Conservation (phyloP, 306 rosid species). For the Phaseolus lunatus region DNA sequence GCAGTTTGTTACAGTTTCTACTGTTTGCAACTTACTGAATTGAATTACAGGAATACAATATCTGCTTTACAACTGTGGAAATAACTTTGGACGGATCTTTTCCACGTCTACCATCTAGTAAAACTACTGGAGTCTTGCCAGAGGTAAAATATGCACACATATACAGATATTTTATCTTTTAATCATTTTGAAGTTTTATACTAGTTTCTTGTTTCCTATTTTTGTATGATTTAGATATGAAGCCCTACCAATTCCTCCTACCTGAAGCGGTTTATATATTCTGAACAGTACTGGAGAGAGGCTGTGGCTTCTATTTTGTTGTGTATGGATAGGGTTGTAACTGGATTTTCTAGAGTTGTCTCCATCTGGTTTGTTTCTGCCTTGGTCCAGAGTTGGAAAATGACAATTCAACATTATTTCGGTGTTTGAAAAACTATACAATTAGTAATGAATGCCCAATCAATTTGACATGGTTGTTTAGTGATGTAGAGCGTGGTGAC, state of each 20-base stretch:
- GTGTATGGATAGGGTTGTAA: background rate
- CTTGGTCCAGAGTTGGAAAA: background rate
- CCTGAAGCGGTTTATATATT: too few species aligned
- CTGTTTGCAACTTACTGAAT: constrained; percentile 37
- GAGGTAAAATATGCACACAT: constrained; percentile 63
- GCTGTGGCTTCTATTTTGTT: too few species aligned
- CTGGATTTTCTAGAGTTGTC: background rate
- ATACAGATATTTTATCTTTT: constrained; percentile 29
- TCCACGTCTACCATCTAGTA: constrained; percentile 79
- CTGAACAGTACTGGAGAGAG: too few species aligned
- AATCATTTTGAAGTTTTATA: background rate
- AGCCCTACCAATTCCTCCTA: too few species aligned
- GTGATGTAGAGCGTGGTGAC: background rate
- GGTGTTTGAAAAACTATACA: background rate
- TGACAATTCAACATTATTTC: background rate
- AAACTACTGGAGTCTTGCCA: constrained; percentile 84
- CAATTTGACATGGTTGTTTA: background rate
- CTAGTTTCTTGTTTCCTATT: constrained; percentile 1
- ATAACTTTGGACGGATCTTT: constrained; percentile 70
- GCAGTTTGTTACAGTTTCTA: constrained; percentile 31
- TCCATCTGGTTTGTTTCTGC: constrained; percentile 9
- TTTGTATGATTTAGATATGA: background rate
- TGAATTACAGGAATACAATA: constrained; percentile 85
- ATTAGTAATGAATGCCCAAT: background rate
- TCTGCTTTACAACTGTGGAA: constrained; percentile 96